Evolutionary conservation across 2,329 filamentous ascomycete genomes (phyloP), one percentile per base, ranked within the genome.

Genomic region (Colletotrichum brevisporum): DNA sequence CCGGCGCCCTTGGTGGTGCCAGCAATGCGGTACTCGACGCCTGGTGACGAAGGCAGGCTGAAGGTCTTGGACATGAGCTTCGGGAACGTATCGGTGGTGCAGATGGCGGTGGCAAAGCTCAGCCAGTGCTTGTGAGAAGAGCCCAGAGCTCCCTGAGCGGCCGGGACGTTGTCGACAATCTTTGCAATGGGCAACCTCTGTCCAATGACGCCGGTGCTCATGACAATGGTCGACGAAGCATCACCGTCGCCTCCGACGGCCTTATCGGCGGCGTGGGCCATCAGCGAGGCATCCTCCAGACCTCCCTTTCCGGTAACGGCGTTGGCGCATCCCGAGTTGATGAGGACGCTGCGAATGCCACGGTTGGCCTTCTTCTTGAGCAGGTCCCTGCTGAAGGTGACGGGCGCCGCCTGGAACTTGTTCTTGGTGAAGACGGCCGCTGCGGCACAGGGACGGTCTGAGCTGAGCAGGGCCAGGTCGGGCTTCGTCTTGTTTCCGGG

Each of bases 151-250:
- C 86, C 83, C 77, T 94, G 89, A 5, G 93, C 94, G 9, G 88
- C 86, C 3, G 95, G 94, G 63, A 99, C 94, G 67, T 92, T 92
- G 77, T 89, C 85, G 55, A 95, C 83, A 77, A 99, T 99, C 81
- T 97, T 98, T 73, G 92, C 85, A 75, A 98, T 97, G 10, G 96
- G 96, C 26, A 99, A 87, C 71, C 93, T 90, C 82, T 98, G 95
- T 9, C 96, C 96, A 78, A 99, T 99, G 52, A 99, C 96, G 63
- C 96, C 96, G 2, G 96, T 99, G 79, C 94, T 98, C 96, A 99
- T 98, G 71, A 98, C 95, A 55, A 99, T 86, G n/a, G 94, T 96
- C 73, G 84, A 85, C n/a, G 71, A 72, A 16, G 53, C 69, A 63
- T 85, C 82, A 16, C 75, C 74, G 57, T 83, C 79, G 16, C 72